Evolutionary conservation across 2,329 filamentous ascomycete species (phyloP).

Genomic region (Xylaria hypoxylon): DNA sequence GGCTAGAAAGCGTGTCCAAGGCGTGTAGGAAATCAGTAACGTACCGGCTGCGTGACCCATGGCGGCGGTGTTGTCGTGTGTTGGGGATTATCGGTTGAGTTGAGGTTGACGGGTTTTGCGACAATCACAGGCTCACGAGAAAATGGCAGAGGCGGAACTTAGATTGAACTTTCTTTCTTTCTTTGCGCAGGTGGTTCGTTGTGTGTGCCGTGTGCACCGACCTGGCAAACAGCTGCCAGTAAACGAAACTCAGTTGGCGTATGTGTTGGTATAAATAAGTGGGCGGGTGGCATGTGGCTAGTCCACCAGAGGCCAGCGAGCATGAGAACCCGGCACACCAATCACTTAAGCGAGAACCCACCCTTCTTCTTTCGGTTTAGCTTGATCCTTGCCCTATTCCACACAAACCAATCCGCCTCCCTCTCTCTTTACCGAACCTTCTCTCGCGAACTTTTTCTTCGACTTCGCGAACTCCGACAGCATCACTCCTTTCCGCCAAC

Average conservation of each 20-base stretch:
- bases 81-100: conserved; percentile 41
- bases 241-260: neutral
- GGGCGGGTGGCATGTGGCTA: no score
- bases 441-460: conserved; percentile 40
- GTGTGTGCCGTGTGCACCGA: conserved; percentile 35
- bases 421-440: conserved; percentile 35
- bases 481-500: conserved; percentile 35
- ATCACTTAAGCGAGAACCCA: conserved; percentile 46
- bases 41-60: conserved; percentile 80
- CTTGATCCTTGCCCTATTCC: conserved; percentile 47
- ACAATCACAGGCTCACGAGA: conserved; percentile 40
- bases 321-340: no score
- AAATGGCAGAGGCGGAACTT: conserved; percentile 46
- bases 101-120: conserved; percentile 42
- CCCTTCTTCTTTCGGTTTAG: conserved; percentile 37
- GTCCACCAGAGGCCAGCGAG: no score
- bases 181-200: conserved; percentile 32
- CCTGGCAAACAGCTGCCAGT: conserved; percentile 27
- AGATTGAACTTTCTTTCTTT: no score
- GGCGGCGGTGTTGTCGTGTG: conserved; percentile 66
- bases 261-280: no score
- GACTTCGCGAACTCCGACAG: conserved; percentile 36
- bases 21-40: neutral
- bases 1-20: neutral
- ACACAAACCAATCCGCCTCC: conserved; percentile 45